Base-by-base conservation (phyloP, 768 basidiomycete species). In the Amanita rimosa region DNA sequence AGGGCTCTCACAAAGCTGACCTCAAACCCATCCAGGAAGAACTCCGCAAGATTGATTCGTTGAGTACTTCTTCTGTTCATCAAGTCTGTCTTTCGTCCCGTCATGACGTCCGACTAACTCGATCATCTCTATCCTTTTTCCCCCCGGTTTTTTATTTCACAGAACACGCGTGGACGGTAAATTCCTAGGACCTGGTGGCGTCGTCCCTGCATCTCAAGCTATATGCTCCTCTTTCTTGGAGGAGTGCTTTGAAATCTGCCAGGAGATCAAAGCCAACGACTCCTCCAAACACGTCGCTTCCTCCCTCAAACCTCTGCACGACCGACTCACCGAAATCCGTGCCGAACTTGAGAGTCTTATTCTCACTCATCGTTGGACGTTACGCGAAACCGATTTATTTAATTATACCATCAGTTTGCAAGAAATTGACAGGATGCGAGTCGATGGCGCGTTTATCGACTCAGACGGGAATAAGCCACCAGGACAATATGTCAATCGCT, bases 361-460 rank as follows among this genome's bases (percentile, higher is more conserved):
- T 26, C 71, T 98, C 55, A 98, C 96, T 0, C 96, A 95, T 62
- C 83, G 96, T 31, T 99, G 96, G 96, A 97, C 85, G 52, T 69
- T 99, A 48, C 74, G 94, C 37, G 96, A 99, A 72, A 91, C 89
- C 1, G 92, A 95, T 57, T 68, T 95, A 17, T 92, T 80, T 75
- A 97, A 91, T 65, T 98, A 95, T 65, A 89, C 90, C 17, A 71
- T 92, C 46, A 89, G 89, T 62, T 67, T 99, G 53, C 85, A 93
- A 59, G 94, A 98, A 64, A 94, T 99, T 35, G 96, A 99, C 66
- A 84, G 86, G 65, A 92, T 98, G 92, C 72, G 96, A 19, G 79
- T 97, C 5, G 92, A 98, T 53, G 96, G 96, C 49, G 95, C 96
- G 66, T 99, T 98, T 60, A 83, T 95, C 5, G 94, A 98, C 59